Percentiles rank a stretch among this genome's conserved stretches.
These are phyloP conservation scores for Auxenochlorella pyrenoidosa DNA, from an alignment of 139 green algal genomes.

Conservation along the genomic window DNA sequence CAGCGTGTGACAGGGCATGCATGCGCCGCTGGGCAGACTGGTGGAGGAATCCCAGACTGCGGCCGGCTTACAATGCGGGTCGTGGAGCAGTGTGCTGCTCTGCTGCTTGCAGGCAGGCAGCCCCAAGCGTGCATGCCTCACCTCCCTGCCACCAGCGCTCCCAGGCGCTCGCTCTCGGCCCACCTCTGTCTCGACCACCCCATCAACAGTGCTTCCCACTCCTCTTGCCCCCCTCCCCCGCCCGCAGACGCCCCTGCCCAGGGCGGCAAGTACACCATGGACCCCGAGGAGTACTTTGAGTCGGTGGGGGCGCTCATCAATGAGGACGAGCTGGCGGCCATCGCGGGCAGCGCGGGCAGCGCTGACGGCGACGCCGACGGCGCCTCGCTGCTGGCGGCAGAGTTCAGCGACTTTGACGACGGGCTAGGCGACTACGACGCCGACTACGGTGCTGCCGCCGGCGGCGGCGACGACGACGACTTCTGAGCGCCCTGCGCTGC, in stretches of 20 bases:
- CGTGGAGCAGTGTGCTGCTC: background rate
- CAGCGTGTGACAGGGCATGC: background rate
- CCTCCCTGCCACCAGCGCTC: no score
- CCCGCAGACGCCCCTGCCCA: slow-evolving; percentile 14
- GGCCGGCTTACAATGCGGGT: no score
- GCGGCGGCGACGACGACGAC: background rate
- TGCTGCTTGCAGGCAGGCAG: background rate
- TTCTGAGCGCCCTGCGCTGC: background rate
- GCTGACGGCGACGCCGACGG: background rate
- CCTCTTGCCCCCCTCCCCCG: background rate
- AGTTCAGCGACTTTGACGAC: slow-evolving; percentile 50
- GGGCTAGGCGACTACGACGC: slow-evolving; percentile 28
- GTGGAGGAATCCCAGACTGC: no score
- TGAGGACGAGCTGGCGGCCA: slow-evolving; percentile 31
- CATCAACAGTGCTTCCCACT: no score
- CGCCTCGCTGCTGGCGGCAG: slow-evolving; percentile 37
- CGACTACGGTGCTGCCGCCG: background rate
- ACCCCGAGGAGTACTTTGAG: slow-evolving; percentile 38
- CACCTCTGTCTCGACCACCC: background rate
- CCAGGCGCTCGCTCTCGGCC: background rate
- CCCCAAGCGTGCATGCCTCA: no score
- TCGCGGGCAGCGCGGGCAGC: slow-evolving; percentile 9
- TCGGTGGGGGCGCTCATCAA: slow-evolving; percentile 27
- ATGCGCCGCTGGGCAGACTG: no score
- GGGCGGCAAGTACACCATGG: slow-evolving; percentile 17